A percentile compares a stretch with the other conserved stretches of the same genome.
Evolutionary conservation across 2,329 filamentous ascomycete genomes (phyloP).

Genomic region (Trichoderma sp.): DNA sequence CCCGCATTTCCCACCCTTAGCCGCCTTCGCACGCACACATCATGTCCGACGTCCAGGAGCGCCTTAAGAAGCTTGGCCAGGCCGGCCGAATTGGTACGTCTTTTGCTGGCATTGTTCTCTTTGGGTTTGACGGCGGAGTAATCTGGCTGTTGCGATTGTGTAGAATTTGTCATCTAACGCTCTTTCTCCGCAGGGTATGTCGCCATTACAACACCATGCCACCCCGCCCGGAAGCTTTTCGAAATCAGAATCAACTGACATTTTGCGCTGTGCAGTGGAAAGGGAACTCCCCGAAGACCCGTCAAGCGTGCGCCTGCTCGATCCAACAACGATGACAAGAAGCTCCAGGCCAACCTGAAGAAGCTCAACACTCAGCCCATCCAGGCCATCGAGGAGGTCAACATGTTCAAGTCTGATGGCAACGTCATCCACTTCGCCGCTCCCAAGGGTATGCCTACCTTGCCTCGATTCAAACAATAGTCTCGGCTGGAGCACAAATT

Average conservation of each 20-base stretch:
- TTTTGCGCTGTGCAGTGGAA: slow-evolving; percentile 59
- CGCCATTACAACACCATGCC: not conserved
- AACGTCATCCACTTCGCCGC: slow-evolving; percentile 99
- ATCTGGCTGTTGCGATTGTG: not conserved
- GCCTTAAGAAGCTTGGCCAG: slow-evolving; percentile 56
- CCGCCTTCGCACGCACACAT: slow-evolving; percentile 32
- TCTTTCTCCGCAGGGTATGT: slow-evolving; percentile 36
- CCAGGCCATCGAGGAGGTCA: slow-evolving; percentile 99
- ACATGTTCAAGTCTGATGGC: slow-evolving; percentile 99
- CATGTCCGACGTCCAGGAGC: slow-evolving; percentile 57
- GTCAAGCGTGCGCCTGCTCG: slow-evolving; percentile 96
- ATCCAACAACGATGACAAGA: slow-evolving; percentile 97
- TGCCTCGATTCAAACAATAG: not conserved
- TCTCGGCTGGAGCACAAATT: not conserved
- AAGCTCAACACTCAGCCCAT: slow-evolving; percentile 99
- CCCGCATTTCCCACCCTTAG: slow-evolving; percentile 25
- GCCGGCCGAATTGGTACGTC: slow-evolving; percentile 65
- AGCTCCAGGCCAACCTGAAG: slow-evolving; percentile 95
- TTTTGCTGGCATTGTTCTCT: not conserved
- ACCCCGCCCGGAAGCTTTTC: not conserved
- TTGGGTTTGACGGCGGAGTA: not conserved
- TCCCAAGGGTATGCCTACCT: slow-evolving; percentile 77
- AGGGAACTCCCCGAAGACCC: slow-evolving; percentile 96
- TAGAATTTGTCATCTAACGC: not conserved
- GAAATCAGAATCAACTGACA: slow-evolving; percentile 24